Evolutionary conservation across 176 grass and related monocot genomes (phyloP).

Genomic region (Chloris gayana): DNA sequence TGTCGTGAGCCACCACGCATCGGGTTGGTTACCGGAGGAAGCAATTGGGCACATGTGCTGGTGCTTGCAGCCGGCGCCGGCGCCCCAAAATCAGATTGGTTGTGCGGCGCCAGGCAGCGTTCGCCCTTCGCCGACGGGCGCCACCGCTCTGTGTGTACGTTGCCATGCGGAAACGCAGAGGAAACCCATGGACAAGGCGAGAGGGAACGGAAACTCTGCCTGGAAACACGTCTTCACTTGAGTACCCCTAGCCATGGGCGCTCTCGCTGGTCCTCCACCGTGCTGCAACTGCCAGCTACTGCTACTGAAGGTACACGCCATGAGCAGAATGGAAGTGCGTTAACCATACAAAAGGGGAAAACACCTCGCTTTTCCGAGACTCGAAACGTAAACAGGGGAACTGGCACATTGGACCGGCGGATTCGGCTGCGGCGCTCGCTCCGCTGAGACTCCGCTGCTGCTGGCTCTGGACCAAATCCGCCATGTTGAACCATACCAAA

Average conservation of each 20-base stretch:
- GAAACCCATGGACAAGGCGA: not conserved
- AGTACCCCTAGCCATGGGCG: not conserved
- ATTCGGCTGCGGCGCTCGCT: not conserved
- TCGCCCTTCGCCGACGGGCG: not conserved
- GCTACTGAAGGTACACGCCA: not conserved
- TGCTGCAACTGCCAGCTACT: not conserved
- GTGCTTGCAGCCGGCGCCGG: not conserved
- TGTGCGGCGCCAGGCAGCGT: not conserved
- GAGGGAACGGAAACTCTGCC: not conserved
- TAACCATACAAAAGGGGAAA: not conserved
- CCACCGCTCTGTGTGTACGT: not conserved
- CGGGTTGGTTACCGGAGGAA: not conserved
- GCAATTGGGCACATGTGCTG: not conserved
- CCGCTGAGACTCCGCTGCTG: no score
- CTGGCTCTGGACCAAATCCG: not conserved
- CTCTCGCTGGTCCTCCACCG: not conserved
- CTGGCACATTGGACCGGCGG: not conserved
- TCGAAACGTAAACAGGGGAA: not conserved
- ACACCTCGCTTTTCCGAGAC: not conserved
- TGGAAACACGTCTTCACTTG: not conserved
- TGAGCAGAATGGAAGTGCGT: not conserved
- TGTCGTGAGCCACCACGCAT: not conserved
- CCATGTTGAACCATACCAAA: not conserved
- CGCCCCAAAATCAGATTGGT: not conserved
- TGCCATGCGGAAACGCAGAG: not conserved